Conservation (phyloP, 805 yeast genomes). For the Starmerella bombicola region DNA sequence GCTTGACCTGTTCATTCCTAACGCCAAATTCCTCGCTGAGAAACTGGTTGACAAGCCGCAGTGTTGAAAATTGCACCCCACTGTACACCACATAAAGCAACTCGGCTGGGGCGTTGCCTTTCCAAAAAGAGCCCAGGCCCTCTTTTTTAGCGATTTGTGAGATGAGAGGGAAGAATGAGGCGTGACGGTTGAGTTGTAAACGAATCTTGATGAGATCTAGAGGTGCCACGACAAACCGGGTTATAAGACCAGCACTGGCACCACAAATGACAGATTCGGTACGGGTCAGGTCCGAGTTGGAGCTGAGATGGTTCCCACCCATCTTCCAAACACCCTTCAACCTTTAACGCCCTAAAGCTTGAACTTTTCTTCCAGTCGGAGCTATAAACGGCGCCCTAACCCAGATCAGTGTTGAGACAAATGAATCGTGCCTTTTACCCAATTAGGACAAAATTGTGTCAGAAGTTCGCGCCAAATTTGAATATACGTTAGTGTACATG, state of each 20-base stretch:
- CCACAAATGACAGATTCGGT: constrained; percentile 54
- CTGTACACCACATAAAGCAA: constrained; percentile 76
- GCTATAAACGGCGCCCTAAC: no score
- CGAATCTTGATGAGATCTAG: constrained; percentile 68
- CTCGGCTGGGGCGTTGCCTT: constrained; percentile 90
- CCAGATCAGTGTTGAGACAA: no score
- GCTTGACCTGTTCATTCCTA: constrained; percentile 30
- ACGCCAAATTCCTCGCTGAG: constrained; percentile 9
- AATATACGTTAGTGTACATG: no score
- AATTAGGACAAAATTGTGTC: no score
- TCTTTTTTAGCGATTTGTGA: constrained; percentile 43
- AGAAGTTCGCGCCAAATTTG: no score
- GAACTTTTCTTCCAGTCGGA: no score
- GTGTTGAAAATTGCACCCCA: constrained; percentile 67
- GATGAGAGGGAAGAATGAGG: constrained; percentile 26
- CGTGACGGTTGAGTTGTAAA: constrained; percentile 42
- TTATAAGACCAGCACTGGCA: constrained; percentile 50
- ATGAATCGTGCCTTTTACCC: no score
- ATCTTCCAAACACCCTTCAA: not conserved
- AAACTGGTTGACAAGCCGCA: constrained; percentile 39
- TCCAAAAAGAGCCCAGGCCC: constrained; percentile 76
- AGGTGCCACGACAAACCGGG: constrained; percentile 61
- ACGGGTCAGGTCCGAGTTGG: constrained; percentile 42
- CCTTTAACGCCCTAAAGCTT: not conserved
- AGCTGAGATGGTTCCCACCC: constrained; percentile 19